Conservation (phyloP, 352 stramenopile genomes). For the Hyaloperonospora brassicae region DNA sequence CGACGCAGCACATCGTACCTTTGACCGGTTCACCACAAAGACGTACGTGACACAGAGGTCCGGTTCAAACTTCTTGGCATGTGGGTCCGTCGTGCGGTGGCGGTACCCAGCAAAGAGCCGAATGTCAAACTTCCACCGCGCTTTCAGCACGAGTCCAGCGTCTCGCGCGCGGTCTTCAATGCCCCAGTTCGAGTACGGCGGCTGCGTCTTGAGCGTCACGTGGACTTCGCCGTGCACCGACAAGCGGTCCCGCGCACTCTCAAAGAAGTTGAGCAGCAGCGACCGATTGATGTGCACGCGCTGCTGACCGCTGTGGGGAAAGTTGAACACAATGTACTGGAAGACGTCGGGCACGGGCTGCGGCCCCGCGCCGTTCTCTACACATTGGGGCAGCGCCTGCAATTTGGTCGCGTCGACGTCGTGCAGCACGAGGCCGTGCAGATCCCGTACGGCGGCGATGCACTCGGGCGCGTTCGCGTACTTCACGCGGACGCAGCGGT, state of each 20-base stretch:
- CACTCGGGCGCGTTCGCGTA: constrained; percentile 72
- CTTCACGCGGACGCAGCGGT: constrained; percentile 52
- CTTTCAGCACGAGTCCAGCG: constrained; percentile 70
- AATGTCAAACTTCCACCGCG: constrained; percentile 64
- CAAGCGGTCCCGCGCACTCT: constrained; percentile 61
- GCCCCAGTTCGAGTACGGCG: constrained; percentile 84
- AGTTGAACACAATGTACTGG: constrained; percentile 86
- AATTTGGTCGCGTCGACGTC: constrained; percentile 80
- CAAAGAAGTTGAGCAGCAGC: constrained; percentile 79
- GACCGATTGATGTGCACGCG: constrained; percentile 83
- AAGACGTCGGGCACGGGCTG: constrained; percentile 45
- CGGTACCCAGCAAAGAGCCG: constrained; percentile 71
- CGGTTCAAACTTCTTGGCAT: constrained; percentile 78
- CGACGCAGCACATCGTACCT: constrained; percentile 28
- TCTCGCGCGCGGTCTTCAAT: constrained; percentile 76
- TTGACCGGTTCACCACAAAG: constrained; percentile 76
- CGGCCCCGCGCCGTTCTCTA: constrained; percentile 16
- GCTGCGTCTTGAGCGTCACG: constrained; percentile 78
- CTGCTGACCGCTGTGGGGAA: constrained; percentile 82
- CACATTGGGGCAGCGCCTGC: constrained; percentile 32
- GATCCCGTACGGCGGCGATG: constrained; percentile 40
- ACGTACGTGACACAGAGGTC: constrained; percentile 80
- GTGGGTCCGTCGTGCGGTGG: constrained; percentile 82
- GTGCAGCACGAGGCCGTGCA: constrained; percentile 52
- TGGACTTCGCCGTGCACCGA: constrained; percentile 57